phyloP scores from a whole-genome alignment of 169 alveolate genomes.

The Plasmodium cynomolgi region DNA sequence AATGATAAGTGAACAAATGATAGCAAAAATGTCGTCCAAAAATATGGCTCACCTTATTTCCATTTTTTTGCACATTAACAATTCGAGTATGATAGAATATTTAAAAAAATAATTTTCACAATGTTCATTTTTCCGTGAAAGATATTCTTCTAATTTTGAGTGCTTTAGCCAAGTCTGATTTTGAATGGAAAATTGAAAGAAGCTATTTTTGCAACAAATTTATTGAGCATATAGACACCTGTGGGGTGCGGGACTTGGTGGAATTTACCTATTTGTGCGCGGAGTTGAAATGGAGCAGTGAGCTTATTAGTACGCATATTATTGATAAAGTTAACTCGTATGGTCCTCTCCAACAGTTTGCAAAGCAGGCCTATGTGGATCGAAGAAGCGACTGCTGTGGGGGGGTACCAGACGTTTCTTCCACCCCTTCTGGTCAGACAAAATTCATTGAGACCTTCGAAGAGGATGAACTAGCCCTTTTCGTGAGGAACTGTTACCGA shows the following conservation, averaged over 20 bases:
- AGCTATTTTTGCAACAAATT: constrained; percentile 32
- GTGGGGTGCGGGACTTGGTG: constrained; percentile 29
- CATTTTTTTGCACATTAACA: constrained; percentile 22
- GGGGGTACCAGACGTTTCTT: neutral
- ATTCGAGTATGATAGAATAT: constrained; percentile 46
- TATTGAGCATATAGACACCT: constrained; percentile 45
- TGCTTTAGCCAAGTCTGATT: constrained; percentile 35
- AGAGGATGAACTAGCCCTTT: constrained; percentile 29
- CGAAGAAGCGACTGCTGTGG: neutral
- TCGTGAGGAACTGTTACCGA: constrained; percentile 63
- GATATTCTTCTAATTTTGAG: constrained; percentile 57
- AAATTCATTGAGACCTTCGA: constrained; percentile 48
- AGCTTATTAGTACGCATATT: constrained; percentile 13
- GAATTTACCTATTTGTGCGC: constrained; percentile 74
- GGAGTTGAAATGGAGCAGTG: constrained; percentile 34
- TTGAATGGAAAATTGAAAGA: neutral
- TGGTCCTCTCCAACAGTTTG: neutral
- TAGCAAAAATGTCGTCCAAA: constrained; percentile 41
- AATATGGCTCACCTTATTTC: constrained; percentile 60
- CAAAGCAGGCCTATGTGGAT: neutral
- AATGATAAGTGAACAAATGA: constrained; percentile 20
- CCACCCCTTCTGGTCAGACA: neutral
- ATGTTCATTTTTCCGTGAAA: constrained; percentile 26
- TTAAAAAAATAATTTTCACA: constrained; percentile 35
- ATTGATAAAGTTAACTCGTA: neutral